These are phyloP conservation scores for Coemansia sp. DNA, from an alignment of 192 early-diverging fungal genomes.

Conservation along the genomic window DNA sequence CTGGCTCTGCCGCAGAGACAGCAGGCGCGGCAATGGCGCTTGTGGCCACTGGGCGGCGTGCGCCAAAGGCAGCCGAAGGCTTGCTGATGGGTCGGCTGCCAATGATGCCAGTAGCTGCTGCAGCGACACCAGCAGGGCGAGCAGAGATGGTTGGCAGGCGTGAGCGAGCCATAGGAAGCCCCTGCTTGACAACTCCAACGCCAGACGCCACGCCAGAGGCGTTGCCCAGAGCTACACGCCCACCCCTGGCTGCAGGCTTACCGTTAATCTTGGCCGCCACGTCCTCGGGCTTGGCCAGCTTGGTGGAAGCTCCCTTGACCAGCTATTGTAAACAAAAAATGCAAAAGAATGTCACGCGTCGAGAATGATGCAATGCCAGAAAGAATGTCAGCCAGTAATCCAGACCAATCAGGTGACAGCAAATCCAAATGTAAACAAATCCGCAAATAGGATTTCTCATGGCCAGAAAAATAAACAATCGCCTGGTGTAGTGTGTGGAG, in stretches of 20 bases:
- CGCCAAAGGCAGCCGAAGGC: constrained; percentile 21
- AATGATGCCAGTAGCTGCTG: background rate
- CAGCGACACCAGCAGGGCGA: background rate
- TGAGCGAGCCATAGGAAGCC: background rate
- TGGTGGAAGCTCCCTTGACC: constrained; percentile 3
- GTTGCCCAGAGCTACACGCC: background rate
- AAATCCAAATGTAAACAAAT: background rate
- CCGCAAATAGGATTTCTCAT: background rate
- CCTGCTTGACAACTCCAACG: background rate
- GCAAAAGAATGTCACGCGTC: too few relatives aligned
- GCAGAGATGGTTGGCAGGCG: constrained; percentile 5
- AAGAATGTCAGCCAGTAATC: background rate
- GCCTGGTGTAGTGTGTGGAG: too few relatives aligned
- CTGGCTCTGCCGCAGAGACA: background rate
- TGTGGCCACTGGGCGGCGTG: constrained; percentile 14
- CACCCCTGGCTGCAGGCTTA: constrained; percentile 1
- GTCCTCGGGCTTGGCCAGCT: constrained; percentile 30
- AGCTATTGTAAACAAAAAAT: background rate
- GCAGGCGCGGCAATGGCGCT: background rate
- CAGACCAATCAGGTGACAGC: background rate
- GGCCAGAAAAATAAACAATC: constrained; percentile 3
- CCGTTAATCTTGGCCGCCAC: constrained; percentile 10
- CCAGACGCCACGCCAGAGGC: background rate
- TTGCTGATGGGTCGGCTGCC: constrained; percentile 35
- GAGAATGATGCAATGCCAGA: too few relatives aligned